Conservation (phyloP, 345 rosid genomes). For the Populus pruinosa region DNA sequence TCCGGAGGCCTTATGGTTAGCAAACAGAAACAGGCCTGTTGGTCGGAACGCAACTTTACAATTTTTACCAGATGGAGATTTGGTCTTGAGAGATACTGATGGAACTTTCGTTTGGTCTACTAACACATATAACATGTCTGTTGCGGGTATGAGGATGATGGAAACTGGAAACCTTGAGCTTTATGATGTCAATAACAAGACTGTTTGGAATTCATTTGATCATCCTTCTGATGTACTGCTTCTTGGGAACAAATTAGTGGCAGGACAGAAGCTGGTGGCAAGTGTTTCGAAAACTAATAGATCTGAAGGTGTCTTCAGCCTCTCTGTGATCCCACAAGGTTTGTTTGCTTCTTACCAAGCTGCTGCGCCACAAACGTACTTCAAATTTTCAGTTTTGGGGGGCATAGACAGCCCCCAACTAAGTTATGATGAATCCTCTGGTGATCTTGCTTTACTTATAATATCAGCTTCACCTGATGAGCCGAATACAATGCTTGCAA, state of each 20-base stretch:
- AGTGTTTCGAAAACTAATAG: neutral
- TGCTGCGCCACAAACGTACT: neutral
- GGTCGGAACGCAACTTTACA: neutral
- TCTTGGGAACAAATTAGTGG: neutral
- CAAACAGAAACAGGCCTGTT: neutral
- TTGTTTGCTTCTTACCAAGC: slow-evolving; percentile 3
- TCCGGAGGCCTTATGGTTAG: neutral
- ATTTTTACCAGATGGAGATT: neutral
- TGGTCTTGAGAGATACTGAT: neutral
- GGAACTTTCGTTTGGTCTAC: neutral
- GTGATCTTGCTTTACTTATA: neutral
- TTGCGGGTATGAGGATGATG: neutral
- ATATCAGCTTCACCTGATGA: neutral
- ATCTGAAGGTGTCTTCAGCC: neutral
- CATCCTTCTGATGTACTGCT: slow-evolving; percentile 6
- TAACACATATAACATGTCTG: neutral
- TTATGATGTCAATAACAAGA: neutral
- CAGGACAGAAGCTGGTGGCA: slow-evolving; percentile 2
- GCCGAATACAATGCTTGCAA: too few relatives aligned
- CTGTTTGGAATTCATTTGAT: slow-evolving; percentile 13
- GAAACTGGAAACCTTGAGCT: neutral
- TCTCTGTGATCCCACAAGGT: neutral
- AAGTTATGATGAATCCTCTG: neutral
- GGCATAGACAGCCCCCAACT: neutral
- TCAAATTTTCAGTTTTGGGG: neutral